Evolutionary conservation across 805 yeast species (phyloP).

Genomic region (Wickerhamiella slavikovae): DNA sequence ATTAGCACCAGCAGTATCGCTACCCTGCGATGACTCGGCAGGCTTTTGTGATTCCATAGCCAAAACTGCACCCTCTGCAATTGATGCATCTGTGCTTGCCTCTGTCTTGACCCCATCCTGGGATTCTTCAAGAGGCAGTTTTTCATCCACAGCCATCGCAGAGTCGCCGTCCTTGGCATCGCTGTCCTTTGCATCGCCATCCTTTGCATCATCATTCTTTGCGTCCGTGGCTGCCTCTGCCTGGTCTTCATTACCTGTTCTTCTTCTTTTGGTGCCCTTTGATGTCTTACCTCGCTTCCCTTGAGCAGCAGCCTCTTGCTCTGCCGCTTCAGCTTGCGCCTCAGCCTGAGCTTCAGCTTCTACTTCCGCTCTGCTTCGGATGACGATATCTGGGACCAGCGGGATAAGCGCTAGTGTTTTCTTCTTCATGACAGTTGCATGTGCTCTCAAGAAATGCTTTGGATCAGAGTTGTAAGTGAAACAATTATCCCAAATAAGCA

Average conservation of each 20-base stretch:
- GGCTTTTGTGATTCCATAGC: not conserved
- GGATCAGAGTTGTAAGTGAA: conserved; percentile 88
- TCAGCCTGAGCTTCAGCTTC: conserved; percentile 21
- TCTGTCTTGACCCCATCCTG: not conserved
- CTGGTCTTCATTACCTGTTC: not conserved
- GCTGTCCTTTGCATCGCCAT: not conserved
- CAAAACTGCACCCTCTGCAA: not conserved
- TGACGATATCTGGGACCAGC: conserved; percentile 69
- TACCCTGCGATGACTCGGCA: not conserved
- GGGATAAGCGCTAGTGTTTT: conserved; percentile 59
- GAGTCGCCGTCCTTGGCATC: not conserved
- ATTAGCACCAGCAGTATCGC: not conserved
- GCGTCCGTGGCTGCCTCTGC: not conserved
- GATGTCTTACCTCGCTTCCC: conserved; percentile 4
- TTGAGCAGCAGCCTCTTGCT: conserved; percentile 6
- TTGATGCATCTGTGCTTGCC: not conserved
- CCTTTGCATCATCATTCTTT: not conserved
- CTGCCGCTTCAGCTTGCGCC: conserved; percentile 11
- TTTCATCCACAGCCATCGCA: not conserved
- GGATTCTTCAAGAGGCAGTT: not conserved
- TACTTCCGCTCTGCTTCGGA: conserved; percentile 30
- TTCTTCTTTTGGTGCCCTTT: conserved; percentile 6
- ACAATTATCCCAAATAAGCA: conserved; percentile 92
- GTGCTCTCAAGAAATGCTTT: conserved; percentile 69
- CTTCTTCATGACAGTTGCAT: conserved; percentile 92